phyloP scores from a whole-genome alignment of 306 rosid genomes.

The Crataegus laevigata region DNA sequence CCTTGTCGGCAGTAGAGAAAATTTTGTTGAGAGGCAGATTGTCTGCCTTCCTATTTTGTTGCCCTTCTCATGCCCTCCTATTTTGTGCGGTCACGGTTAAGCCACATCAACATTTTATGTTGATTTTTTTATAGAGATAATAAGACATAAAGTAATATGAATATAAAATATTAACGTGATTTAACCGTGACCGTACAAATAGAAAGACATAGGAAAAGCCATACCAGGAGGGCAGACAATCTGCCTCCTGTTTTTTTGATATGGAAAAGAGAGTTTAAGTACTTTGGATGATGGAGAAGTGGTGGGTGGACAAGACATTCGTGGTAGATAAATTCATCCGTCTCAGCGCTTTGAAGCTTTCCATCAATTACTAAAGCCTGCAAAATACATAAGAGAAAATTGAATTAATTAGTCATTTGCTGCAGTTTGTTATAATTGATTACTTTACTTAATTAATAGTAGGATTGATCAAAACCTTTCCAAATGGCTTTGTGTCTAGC shows the following conservation, averaged over 20 bases:
- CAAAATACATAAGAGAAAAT: not conserved
- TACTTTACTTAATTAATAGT: not conserved
- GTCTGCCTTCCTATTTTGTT: no score
- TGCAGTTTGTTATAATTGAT: not conserved
- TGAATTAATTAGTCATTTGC: not conserved
- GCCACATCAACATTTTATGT: no score
- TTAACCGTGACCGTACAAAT: no score
- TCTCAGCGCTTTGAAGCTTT: constrained; percentile 97
- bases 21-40: no score
- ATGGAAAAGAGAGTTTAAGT: constrained; percentile 4
- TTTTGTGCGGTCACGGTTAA: no score
- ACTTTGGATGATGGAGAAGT: constrained; percentile 82
- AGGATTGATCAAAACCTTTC: constrained; percentile 46
- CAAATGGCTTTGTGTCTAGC: constrained; percentile 94
- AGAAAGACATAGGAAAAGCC: no score
- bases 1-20: not conserved
- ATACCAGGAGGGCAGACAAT: no score
- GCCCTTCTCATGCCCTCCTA: no score
- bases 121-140: no score
- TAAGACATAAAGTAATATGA: no score
- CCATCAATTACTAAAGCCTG: constrained; percentile 96
- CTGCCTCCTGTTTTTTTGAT: no score
- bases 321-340: constrained; percentile 93
- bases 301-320: constrained; percentile 94
- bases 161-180: no score